Conservation (phyloP, 1,139 yeast genomes). For the Pichia sp. region DNA sequence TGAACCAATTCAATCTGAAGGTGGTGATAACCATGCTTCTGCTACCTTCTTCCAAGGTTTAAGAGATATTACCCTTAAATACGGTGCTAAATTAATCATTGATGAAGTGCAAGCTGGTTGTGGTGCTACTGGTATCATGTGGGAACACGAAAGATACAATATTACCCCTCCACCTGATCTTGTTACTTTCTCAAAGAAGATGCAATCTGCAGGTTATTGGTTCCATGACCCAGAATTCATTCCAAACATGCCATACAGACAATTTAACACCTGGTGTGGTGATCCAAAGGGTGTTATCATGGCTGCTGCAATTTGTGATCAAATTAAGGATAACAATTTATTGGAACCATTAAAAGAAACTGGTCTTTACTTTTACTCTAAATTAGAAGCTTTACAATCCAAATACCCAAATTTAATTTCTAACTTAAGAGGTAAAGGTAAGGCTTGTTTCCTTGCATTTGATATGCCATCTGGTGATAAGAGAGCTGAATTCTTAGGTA, state of each 20-base stretch:
- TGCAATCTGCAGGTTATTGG: slow-evolving; percentile 82
- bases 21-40: slow-evolving; percentile 83
- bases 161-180: slow-evolving; percentile 69
- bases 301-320: slow-evolving; percentile 64
- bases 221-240: slow-evolving; percentile 64
- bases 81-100: slow-evolving; percentile 64
- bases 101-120: slow-evolving; percentile 89
- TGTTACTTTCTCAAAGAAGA: slow-evolving; percentile 79
- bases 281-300: slow-evolving; percentile 75
- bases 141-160: slow-evolving; percentile 85
- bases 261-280: slow-evolving; percentile 90
- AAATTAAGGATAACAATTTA: slow-evolving; percentile 55
- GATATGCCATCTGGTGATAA: slow-evolving; percentile 48
- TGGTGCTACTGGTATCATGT: slow-evolving; percentile 76
- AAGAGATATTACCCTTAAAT: slow-evolving; percentile 61
- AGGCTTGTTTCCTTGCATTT: slow-evolving; percentile 79
- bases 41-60: slow-evolving; percentile 70
- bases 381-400: slow-evolving; percentile 45
- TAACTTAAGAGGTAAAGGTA: slow-evolving; percentile 66
- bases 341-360: slow-evolving; percentile 49
- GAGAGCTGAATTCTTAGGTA: slow-evolving; percentile 53
- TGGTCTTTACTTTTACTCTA: slow-evolving; percentile 55
- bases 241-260: slow-evolving; percentile 71
- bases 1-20: slow-evolving; percentile 83
- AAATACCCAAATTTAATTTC: slow-evolving; percentile 47